Conservation (phyloP, 140 eudicot genomes). For the Stevia rebaudiana region DNA sequence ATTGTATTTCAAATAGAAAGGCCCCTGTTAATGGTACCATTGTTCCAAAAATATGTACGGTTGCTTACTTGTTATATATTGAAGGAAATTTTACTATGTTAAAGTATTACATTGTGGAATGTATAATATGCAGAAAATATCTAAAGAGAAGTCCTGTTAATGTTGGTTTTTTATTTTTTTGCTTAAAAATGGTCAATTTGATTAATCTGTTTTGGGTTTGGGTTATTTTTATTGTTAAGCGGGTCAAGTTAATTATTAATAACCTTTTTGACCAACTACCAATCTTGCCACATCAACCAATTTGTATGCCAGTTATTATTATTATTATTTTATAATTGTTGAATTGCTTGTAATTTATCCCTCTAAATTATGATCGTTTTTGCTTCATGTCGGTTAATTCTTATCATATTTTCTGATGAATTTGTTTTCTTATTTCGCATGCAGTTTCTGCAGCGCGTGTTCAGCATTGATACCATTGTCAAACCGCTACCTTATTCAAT, state of each 20-base stretch:
- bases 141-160: neutral
- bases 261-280: neutral
- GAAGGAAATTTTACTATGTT: neutral
- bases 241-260: neutral
- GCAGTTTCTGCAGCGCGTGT: constrained; percentile 93
- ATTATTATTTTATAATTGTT: neutral
- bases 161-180: neutral
- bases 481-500: constrained; percentile 83
- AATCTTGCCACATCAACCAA: neutral
- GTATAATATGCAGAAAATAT: too few species aligned
- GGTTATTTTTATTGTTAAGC: neutral
- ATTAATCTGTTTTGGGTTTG: neutral
- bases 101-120: neutral
- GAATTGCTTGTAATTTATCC: neutral
- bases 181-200: neutral
- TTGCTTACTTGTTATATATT: neutral
- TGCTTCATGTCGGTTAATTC: neutral
- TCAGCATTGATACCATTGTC: constrained; percentile 77
- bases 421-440: constrained; percentile 12
- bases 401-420: neutral
- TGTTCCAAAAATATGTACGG: neutral
- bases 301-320: neutral
- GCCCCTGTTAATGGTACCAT: neutral
- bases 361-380: neutral
- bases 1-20: neutral